These are phyloP conservation scores for Elsinoe necatrix DNA, from an alignment of 2,329 filamentous ascomycete genomes.

Conservation along the genomic window DNA sequence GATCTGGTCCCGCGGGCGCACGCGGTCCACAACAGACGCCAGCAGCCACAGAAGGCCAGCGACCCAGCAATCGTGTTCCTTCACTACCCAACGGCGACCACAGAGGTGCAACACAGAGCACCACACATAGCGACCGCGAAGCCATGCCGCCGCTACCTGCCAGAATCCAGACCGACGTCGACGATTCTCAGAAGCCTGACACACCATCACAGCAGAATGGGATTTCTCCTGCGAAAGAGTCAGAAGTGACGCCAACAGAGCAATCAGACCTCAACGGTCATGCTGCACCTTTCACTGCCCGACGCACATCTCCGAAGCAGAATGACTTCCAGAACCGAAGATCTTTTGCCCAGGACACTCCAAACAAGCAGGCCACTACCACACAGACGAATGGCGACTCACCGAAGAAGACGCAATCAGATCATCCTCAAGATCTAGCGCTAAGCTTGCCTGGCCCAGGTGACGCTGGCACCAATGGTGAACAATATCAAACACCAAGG, in stretches of 20 bases:
- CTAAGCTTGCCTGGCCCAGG: conserved; percentile 16
- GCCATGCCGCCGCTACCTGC: conserved; percentile 22
- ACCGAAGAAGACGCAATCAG: conserved; percentile 13
- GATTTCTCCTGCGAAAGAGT: background rate
- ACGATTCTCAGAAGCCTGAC: background rate
- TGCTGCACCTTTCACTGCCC: conserved; percentile 1
- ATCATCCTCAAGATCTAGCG: conserved; percentile 13
- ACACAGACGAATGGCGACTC: conserved; percentile 17
- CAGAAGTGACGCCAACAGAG: background rate
- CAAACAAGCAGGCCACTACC: conserved; percentile 17
- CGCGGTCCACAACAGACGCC: conserved; percentile 36
- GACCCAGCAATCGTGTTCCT: conserved; percentile 18
- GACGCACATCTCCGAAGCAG: conserved; percentile 16
- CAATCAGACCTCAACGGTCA: conserved; percentile 9
- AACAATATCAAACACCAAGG: background rate
- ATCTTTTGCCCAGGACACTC: conserved; percentile 19
- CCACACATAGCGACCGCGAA: conserved; percentile 24
- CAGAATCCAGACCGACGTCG: background rate
- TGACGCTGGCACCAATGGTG: background rate
- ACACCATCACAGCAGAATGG: background rate
- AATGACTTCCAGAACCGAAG: conserved; percentile 19
- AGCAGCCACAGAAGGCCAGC: conserved; percentile 26
- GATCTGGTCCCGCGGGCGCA: conserved; percentile 46
- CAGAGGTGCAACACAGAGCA: background rate
- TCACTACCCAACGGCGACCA: conserved; percentile 17